phyloP scores from a whole-genome alignment of 176 grass and related monocot genomes.

The Eragrostis curvula region DNA sequence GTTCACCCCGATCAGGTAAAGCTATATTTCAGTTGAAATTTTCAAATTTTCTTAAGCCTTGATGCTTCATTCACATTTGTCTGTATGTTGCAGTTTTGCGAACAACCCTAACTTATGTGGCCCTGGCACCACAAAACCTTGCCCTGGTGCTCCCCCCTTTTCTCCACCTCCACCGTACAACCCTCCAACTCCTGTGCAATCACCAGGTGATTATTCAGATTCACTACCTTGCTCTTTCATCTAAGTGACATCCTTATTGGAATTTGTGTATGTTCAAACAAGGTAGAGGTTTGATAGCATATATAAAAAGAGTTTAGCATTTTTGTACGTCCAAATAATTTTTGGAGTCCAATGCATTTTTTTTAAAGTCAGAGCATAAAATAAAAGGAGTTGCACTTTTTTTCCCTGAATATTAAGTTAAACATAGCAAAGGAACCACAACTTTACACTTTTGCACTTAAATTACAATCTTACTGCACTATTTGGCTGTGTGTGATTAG shows the following conservation, averaged over 20 bases:
- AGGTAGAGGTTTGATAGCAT: too few species aligned
- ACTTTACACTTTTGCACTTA: not conserved
- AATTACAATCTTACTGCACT: not conserved
- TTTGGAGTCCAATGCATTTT: too few species aligned
- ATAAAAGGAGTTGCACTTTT: not conserved
- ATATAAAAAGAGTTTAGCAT: too few species aligned
- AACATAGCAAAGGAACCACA: not conserved
- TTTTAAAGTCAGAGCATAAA: not conserved
- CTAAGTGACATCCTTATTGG: not conserved
- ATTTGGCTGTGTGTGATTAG: not conserved
- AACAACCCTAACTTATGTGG: conserved; percentile 91
- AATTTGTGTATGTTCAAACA: not conserved
- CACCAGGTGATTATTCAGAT: conserved; percentile 61
- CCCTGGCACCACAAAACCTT: conserved; percentile 82
- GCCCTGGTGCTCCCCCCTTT: conserved; percentile 79
- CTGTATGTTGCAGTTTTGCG: conserved; percentile 68
- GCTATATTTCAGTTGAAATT: conserved; percentile 7
- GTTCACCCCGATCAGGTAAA: conserved; percentile 90
- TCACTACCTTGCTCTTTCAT: not conserved
- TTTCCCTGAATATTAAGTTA: conserved; percentile 16
- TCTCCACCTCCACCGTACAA: conserved; percentile 92
- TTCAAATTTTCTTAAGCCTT: conserved; percentile 20
- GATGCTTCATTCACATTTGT: conserved; percentile 30
- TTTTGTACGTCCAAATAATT: too few species aligned
- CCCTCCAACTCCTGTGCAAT: conserved; percentile 63